Evolutionary conservation across 306 rosid genomes (phyloP).

Genomic region (Medicago lupulina): DNA sequence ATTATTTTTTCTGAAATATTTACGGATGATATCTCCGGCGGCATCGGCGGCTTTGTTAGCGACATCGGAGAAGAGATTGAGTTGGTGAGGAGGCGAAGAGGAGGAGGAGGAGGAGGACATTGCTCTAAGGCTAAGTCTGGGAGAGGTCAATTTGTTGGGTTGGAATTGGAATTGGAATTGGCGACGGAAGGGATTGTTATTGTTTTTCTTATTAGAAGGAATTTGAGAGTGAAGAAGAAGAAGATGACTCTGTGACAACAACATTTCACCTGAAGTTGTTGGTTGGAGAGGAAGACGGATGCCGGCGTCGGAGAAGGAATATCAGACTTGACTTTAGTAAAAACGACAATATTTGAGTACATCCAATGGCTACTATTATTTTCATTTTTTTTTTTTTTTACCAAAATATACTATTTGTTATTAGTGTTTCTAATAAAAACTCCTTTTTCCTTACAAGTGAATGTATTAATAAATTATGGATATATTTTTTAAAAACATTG

Average conservation of each 20-base stretch:
- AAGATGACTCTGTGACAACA: constrained; percentile 44
- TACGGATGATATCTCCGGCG: constrained; percentile 74
- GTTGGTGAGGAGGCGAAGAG: constrained; percentile 26
- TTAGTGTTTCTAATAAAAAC: too few relatives aligned
- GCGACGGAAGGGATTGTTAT: neutral
- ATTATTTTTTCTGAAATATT: constrained; percentile 77
- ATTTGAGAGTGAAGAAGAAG: constrained; percentile 7
- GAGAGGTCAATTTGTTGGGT: neutral
- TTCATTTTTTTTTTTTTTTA: too few relatives aligned
- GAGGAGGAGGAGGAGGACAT: constrained; percentile 9
- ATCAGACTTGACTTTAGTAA: too few relatives aligned
- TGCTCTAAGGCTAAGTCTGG: neutral
- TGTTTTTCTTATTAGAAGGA: neutral
- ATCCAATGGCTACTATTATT: too few relatives aligned
- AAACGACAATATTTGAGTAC: too few relatives aligned
- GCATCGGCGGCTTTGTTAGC: constrained; percentile 84
- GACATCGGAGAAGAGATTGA: constrained; percentile 58
- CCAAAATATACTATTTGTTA: too few relatives aligned
- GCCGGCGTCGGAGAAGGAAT: too few relatives aligned
- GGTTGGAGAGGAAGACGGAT: too few relatives aligned
- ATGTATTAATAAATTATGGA: too few relatives aligned
- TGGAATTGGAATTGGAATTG: neutral
- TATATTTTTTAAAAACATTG: too few relatives aligned
- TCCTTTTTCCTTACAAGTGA: too few relatives aligned
- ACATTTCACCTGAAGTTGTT: constrained; percentile 43